Conservation (phyloP, 495 filamentous ascomycete genomes). For the Chaetomium fimeti region DNA sequence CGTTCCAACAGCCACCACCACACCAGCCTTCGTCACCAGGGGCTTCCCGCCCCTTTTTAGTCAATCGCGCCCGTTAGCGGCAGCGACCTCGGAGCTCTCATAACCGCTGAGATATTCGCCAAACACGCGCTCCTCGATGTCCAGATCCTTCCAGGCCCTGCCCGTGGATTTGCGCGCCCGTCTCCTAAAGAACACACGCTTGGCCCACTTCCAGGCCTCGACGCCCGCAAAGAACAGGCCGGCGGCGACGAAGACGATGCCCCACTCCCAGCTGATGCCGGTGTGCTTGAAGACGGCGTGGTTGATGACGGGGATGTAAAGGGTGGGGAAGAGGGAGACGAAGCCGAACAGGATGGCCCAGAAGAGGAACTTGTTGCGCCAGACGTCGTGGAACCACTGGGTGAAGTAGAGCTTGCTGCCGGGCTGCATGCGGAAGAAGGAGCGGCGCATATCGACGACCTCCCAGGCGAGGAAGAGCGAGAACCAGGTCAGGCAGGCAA, state of each 20-base stretch:
- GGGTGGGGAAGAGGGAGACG: constrained; percentile 64
- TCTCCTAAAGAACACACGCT: constrained; percentile 45
- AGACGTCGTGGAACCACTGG: constrained; percentile 60
- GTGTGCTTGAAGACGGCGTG: constrained; percentile 68
- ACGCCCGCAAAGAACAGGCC: constrained; percentile 60
- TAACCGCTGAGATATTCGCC: constrained; percentile 36
- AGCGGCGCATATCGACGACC: constrained; percentile 65
- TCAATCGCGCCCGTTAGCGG: constrained; percentile 37
- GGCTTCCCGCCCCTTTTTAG: constrained; percentile 45
- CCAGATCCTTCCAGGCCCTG: constrained; percentile 40
- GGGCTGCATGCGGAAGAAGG: constrained; percentile 66
- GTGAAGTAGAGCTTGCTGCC: constrained; percentile 53
- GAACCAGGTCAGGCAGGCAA: constrained; percentile 72
- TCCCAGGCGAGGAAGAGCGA: constrained; percentile 73
- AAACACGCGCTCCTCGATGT: constrained; percentile 43
- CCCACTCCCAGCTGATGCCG: constrained; percentile 73
- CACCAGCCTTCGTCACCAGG: constrained; percentile 26
- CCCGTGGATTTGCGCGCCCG: constrained; percentile 25
- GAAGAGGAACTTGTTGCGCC: constrained; percentile 72
- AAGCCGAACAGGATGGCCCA: constrained; percentile 69
- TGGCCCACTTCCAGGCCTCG: constrained; percentile 65
- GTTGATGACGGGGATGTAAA: constrained; percentile 73
- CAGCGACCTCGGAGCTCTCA: constrained; percentile 12
- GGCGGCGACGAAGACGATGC: constrained; percentile 56
- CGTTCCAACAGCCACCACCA: not conserved